phyloP scores from a whole-genome alignment of 2,329 filamentous ascomycete species.

The Juglanconis juglandina region DNA sequence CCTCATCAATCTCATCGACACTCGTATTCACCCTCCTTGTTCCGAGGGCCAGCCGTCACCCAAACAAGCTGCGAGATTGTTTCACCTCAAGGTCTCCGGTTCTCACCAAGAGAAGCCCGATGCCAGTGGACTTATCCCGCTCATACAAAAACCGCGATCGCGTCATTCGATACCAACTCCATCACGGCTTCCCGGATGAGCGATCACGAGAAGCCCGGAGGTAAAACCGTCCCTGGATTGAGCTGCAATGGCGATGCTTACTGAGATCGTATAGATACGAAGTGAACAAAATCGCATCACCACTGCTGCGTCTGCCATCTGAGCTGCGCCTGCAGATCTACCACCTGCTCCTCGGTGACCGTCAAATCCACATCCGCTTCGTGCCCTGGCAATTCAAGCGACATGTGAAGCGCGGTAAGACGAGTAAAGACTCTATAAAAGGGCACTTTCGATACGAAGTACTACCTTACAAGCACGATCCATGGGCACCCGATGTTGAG shows the following conservation, averaged over 20 bases:
- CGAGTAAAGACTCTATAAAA: slow-evolving; percentile 17
- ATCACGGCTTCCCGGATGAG: slow-evolving; percentile 8
- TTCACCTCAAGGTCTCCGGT: background rate
- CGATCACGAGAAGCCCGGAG: slow-evolving; percentile 15
- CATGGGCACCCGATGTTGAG: slow-evolving; percentile 22
- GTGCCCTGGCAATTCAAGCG: slow-evolving; percentile 25
- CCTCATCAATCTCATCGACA: background rate
- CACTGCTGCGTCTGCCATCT: slow-evolving; percentile 29
- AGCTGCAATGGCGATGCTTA: background rate
- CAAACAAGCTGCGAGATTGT: background rate
- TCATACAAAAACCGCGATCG: background rate
- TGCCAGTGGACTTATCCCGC: background rate
- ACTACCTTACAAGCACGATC: slow-evolving; percentile 26
- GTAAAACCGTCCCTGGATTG: background rate
- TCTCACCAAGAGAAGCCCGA: background rate
- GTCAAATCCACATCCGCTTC: slow-evolving; percentile 32
- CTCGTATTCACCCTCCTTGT: background rate
- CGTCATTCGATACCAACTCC: slow-evolving; percentile 13
- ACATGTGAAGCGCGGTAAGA: slow-evolving; percentile 20
- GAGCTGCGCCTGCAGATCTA: slow-evolving; percentile 34
- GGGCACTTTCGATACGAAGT: slow-evolving; percentile 30
- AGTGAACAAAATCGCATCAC: slow-evolving; percentile 25
- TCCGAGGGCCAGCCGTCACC: background rate
- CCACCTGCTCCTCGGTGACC: slow-evolving; percentile 28
- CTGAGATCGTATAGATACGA: slow-evolving; percentile 23